These are phyloP conservation scores for Hypholoma fasciculare DNA, from an alignment of 768 basidiomycete genomes.

Conservation along the genomic window DNA sequence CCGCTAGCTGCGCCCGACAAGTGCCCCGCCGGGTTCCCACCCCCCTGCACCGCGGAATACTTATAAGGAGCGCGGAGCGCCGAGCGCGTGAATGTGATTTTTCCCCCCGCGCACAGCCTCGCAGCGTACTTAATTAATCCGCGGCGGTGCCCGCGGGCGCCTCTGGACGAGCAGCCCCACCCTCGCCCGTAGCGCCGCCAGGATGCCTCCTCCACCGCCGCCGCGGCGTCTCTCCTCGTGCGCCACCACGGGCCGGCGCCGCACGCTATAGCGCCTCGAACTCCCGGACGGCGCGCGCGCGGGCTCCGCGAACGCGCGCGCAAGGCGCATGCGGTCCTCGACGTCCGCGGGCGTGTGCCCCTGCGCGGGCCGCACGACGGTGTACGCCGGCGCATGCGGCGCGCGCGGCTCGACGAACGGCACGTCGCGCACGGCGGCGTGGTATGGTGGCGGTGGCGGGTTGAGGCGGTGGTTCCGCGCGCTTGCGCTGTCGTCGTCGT, in stretches of 20 bases:
- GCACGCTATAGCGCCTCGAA: not conserved
- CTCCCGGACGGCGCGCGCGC: not conserved
- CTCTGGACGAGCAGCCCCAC: not conserved
- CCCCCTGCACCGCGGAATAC: not conserved
- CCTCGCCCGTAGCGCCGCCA: not conserved
- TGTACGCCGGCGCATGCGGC: not conserved
- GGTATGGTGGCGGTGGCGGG: not conserved
- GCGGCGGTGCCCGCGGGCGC: not conserved
- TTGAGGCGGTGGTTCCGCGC: not conserved
- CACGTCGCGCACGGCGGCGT: not conserved
- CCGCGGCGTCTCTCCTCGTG: not conserved
- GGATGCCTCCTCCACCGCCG: not conserved
- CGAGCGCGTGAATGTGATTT: not conserved
- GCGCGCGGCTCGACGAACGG: not conserved
- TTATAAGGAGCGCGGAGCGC: not conserved
- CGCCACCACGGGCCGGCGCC: not conserved
- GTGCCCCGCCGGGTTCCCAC: not conserved
- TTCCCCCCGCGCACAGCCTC: not conserved
- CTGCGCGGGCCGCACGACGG: not conserved
- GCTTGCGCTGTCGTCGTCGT: not conserved
- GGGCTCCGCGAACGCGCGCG: not conserved
- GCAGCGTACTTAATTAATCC: not conserved
- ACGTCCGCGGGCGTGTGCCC: not conserved
- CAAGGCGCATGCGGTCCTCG: not conserved
- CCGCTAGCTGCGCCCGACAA: no score